Evolutionary conservation across 768 basidiomycete species (phyloP).

Genomic region (Crassisporium funariophilum): DNA sequence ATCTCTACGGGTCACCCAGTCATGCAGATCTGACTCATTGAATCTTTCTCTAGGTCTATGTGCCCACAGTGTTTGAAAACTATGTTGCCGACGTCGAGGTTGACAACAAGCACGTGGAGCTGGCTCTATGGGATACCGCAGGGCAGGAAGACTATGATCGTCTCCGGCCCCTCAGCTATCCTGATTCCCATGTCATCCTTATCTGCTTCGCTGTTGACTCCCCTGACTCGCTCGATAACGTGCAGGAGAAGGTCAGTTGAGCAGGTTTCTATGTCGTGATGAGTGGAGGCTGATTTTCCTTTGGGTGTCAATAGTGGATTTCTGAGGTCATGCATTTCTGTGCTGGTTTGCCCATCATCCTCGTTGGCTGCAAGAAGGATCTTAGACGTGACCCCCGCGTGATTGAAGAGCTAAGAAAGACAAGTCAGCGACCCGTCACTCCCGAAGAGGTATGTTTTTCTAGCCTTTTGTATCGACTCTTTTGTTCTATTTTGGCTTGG

Average conservation of each 20-base stretch:
- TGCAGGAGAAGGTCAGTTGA: conserved; percentile 92
- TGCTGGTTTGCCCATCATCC: conserved; percentile 89
- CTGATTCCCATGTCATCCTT: conserved; percentile 99
- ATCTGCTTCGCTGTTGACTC: conserved; percentile 99
- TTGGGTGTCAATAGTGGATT: conserved; percentile 73
- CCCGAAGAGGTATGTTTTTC: conserved; percentile 77
- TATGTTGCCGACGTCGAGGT: conserved; percentile 99
- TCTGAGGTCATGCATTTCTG: conserved; percentile 99
- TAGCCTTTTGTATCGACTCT: conserved; percentile 4
- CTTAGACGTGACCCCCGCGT: conserved; percentile 91
- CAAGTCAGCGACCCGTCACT: conserved; percentile 91
- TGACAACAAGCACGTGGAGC: conserved; percentile 96
- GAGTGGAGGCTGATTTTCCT: conserved; percentile 6
- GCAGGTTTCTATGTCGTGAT: not conserved
- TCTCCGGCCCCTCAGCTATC: conserved; percentile 95
- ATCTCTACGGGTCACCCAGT: not conserved
- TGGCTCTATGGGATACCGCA: conserved; percentile 99
- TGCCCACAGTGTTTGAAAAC: conserved; percentile 99
- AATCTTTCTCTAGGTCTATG: conserved; percentile 77
- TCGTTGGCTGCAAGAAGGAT: conserved; percentile 99
- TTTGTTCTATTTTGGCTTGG: not conserved
- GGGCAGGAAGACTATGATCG: conserved; percentile 99
- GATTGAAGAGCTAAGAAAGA: conserved; percentile 92
- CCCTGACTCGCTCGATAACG: conserved; percentile 98
- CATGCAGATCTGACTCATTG: conserved; percentile 6